phyloP scores from a whole-genome alignment of 257 asterid genomes.

The Linderniella brevidens region DNA sequence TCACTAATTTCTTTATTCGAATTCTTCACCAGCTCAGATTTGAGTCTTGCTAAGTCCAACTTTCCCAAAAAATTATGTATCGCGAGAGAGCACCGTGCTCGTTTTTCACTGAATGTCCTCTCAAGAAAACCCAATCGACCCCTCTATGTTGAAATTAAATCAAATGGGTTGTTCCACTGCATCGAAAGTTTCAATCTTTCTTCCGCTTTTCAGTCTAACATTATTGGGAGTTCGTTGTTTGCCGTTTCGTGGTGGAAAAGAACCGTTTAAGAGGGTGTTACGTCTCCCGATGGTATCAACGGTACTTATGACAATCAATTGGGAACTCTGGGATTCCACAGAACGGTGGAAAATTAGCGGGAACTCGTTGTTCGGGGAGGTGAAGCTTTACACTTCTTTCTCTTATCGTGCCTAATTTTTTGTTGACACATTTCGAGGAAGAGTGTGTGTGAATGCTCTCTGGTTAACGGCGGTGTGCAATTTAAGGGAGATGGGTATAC shows the following conservation, averaged over 20 bases:
- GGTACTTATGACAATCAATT: slow-evolving; percentile 78
- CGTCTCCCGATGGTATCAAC: slow-evolving; percentile 57
- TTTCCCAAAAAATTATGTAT: no score
- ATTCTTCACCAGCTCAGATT: no score
- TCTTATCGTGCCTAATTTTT: not conserved
- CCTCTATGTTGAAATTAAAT: no score
- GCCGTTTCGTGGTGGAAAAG: slow-evolving; percentile 81
- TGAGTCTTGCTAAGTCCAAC: no score
- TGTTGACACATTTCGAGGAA: not conserved
- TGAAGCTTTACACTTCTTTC: slow-evolving; percentile 5
- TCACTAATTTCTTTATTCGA: no score
- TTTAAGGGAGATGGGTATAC: no score
- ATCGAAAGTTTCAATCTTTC: slow-evolving; percentile 29
- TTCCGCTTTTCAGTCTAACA: slow-evolving; percentile 25
- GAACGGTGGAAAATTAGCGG: slow-evolving; percentile 84
- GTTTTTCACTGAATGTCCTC: no score
- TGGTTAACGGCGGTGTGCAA: no score
- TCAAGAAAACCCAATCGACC: not conserved
- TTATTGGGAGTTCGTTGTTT: slow-evolving; percentile 25
- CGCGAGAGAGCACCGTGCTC: no score
- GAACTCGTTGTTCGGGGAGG: slow-evolving; percentile 91
- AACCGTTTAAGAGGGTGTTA: slow-evolving; percentile 63
- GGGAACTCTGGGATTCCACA: slow-evolving; percentile 91
- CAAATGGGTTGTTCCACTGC: slow-evolving; percentile 16
- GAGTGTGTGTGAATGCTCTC: no score